Evolutionary conservation across 176 grass and related monocot genomes (phyloP).

Genomic region (Aechmea fasciata): DNA sequence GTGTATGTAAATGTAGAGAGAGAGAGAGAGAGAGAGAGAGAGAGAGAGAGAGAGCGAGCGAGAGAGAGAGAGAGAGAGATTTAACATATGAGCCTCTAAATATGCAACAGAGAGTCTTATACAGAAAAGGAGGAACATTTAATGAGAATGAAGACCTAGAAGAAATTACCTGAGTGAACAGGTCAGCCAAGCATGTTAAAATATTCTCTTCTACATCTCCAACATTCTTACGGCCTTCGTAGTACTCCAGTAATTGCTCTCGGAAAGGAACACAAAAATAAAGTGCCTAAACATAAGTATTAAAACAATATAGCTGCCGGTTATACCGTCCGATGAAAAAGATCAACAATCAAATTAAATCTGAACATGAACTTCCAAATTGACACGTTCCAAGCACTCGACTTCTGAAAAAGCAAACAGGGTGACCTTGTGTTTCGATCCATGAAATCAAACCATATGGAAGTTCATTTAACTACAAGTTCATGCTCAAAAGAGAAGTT

Average conservation of each 20-base stretch:
- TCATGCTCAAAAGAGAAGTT: no score
- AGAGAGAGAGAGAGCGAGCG: no score
- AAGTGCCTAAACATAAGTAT: constrained; percentile 41
- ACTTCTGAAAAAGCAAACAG: background rate
- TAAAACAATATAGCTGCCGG: background rate
- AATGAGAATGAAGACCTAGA: background rate
- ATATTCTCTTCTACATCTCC: constrained; percentile 77
- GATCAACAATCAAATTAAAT: constrained; percentile 7
- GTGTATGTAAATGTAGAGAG: no score
- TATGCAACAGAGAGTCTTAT: background rate
- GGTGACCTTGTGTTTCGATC: background rate
- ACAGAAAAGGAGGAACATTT: background rate
- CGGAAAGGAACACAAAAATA: constrained; percentile 79
- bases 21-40: no score
- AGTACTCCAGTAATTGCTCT: constrained; percentile 92
- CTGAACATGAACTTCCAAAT: background rate
- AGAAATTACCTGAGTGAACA: constrained; percentile 79
- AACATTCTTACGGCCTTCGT: constrained; percentile 52
- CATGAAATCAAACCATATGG: no score
- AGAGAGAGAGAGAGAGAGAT: no score
- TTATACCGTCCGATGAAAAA: background rate
- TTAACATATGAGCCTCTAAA: background rate
- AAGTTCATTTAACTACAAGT: no score
- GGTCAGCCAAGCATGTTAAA: constrained; percentile 85
- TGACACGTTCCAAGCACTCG: background rate